phyloP scores from a whole-genome alignment of 371 early-diverging fungal genomes.

The Spraguea lophii region DNA sequence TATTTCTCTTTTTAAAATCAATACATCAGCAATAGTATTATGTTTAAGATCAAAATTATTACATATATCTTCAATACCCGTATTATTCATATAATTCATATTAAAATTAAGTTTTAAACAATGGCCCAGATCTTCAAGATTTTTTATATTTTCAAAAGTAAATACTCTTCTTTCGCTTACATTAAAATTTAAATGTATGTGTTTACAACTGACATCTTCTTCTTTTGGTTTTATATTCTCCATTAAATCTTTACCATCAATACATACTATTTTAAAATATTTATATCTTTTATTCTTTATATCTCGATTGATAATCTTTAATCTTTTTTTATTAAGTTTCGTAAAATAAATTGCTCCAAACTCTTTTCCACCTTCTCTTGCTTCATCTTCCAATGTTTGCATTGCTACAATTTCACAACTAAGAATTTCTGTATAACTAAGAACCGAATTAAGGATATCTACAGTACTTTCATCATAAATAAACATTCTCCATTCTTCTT shows the following conservation, averaged over 20 bases:
- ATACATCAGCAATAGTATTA: too few species aligned
- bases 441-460: conserved; percentile 28
- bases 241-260: neutral
- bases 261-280: conserved; percentile 16
- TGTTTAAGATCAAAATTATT: too few species aligned
- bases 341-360: conserved; percentile 44
- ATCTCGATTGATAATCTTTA: conserved; percentile 36
- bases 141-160: conserved; percentile 11
- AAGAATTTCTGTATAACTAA: conserved; percentile 41
- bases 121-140: too few species aligned
- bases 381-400: conserved; percentile 26
- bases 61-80: too few species aligned
- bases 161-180: neutral
- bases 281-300: conserved; percentile 26
- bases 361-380: neutral
- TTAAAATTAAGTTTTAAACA: too few species aligned
- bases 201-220: conserved; percentile 4
- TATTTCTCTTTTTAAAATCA: conserved; percentile 37
- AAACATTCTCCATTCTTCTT: conserved; percentile 38
- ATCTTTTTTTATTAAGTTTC: conserved; percentile 1
- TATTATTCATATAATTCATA: too few species aligned
- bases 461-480: conserved; percentile 39
- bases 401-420: conserved; percentile 31
- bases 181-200: too few species aligned
- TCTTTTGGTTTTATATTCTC: conserved; percentile 6